These are phyloP conservation scores for Alternaria triticimaculans DNA, from an alignment of 2,329 filamentous ascomycete genomes.

Conservation along the genomic window DNA sequence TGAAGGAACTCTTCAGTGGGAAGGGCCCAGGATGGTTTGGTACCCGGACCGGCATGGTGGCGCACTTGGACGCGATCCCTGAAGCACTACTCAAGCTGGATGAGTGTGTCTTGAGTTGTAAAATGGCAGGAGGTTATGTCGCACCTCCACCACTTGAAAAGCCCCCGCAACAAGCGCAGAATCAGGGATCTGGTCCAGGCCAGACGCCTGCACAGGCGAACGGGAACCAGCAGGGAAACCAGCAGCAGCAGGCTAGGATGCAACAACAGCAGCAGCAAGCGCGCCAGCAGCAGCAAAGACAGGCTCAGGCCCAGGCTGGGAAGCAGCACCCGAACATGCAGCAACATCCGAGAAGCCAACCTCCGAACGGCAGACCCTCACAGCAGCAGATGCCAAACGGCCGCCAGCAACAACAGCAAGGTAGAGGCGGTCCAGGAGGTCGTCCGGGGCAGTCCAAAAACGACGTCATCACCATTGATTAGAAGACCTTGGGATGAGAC, in stretches of 20 bases:
- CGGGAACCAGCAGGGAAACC: conserved; percentile 9
- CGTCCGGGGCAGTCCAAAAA: conserved; percentile 14
- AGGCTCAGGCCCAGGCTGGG: background rate
- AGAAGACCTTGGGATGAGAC: background rate
- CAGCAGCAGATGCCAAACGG: conserved; percentile 14
- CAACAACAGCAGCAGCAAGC: conserved; percentile 15
- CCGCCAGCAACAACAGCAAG: conserved; percentile 10
- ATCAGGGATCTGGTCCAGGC: background rate
- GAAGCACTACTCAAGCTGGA: conserved; percentile 49
- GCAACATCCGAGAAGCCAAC: conserved; percentile 18
- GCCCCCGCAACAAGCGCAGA: conserved; percentile 2
- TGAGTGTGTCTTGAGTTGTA: conserved; percentile 45
- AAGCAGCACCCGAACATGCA: conserved; percentile 16
- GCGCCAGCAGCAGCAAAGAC: conserved; percentile 10
- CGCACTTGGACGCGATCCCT: conserved; percentile 44
- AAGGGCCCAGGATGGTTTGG: conserved; percentile 48
- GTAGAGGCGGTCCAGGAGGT: conserved; percentile 7
- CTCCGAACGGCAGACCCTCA: conserved; percentile 8
- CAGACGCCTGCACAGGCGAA: conserved; percentile 8
- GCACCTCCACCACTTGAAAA: conserved; percentile 24
- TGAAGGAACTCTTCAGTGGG: conserved; percentile 43
- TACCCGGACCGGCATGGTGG: conserved; percentile 47
- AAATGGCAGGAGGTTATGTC: conserved; percentile 36
- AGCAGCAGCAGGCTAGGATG: conserved; percentile 9
- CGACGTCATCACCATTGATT: conserved; percentile 37